A percentile compares a stretch with the other conserved stretches of the same genome.
Evolutionary conservation across 805 yeast species (phyloP).

Genomic region (Ogataea kodamae): DNA sequence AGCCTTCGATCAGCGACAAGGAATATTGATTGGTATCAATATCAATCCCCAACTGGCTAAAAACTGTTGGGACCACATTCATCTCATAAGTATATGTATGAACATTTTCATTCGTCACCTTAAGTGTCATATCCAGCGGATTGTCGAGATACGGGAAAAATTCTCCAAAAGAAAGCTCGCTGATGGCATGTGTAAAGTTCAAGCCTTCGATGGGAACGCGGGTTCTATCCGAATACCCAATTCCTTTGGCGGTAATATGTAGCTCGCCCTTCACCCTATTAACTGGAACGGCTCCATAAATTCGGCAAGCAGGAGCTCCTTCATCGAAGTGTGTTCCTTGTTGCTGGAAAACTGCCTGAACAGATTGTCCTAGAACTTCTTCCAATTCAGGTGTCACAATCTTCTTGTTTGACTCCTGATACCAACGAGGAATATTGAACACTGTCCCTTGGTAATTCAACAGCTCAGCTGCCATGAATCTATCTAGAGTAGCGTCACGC

Average conservation of each 20-base stretch:
- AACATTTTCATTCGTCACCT: slow-evolving; percentile 45
- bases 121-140: slow-evolving; percentile 79
- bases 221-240: slow-evolving; percentile 53
- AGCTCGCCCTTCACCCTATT: slow-evolving; percentile 84
- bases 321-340: slow-evolving; percentile 42
- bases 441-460: slow-evolving; percentile 65
- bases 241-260: slow-evolving; percentile 76
- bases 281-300: slow-evolving; percentile 78
- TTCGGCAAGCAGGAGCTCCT: slow-evolving; percentile 78
- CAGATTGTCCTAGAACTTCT: slow-evolving; percentile 59
- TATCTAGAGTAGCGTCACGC: slow-evolving; percentile 72
- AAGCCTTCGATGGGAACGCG: slow-evolving; percentile 46
- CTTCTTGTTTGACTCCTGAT: slow-evolving; percentile 41
- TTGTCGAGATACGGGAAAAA: slow-evolving; percentile 83
- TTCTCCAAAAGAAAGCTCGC: slow-evolving; percentile 87
- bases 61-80: slow-evolving; percentile 81
- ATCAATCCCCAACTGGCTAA: slow-evolving; percentile 62
- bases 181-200: slow-evolving; percentile 80
- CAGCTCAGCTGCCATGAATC: slow-evolving; percentile 72
- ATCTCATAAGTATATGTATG: slow-evolving; percentile 63
- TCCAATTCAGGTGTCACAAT: slow-evolving; percentile 62
- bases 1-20: slow-evolving; percentile 42
- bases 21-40: slow-evolving; percentile 88
- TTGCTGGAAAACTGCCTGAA: slow-evolving; percentile 58
- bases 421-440: slow-evolving; percentile 50